These are phyloP conservation scores for Starmerella apis DNA, from an alignment of 805 yeast species.

Conservation along the genomic window DNA sequence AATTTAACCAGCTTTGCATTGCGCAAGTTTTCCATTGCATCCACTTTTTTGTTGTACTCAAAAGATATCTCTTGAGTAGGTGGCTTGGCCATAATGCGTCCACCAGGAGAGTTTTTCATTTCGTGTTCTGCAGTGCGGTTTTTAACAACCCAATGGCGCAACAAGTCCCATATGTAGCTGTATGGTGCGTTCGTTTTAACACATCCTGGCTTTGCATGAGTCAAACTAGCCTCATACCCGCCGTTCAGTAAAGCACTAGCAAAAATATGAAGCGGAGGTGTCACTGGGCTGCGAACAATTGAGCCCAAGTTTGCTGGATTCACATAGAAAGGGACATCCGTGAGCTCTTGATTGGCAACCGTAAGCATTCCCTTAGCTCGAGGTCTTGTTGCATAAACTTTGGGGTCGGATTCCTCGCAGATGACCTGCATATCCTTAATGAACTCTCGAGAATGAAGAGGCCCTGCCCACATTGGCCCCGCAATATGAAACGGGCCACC, in stretches of 20 bases:
- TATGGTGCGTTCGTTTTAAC: constrained; percentile 87
- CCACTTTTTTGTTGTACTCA: constrained; percentile 47
- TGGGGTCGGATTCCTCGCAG: constrained; percentile 41
- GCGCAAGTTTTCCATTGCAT: constrained; percentile 49
- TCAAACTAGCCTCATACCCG: constrained; percentile 71
- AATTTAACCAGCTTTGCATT: constrained; percentile 72
- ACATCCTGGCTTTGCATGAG: constrained; percentile 80
- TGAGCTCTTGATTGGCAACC: constrained; percentile 62
- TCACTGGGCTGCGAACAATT: constrained; percentile 60
- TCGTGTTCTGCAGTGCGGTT: constrained; percentile 34
- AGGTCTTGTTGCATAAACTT: constrained; percentile 63
- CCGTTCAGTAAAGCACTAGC: constrained; percentile 74
- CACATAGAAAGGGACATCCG: constrained; percentile 63
- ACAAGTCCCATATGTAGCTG: constrained; percentile 62
- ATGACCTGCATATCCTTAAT: constrained; percentile 52
- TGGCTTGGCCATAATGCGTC: constrained; percentile 27
- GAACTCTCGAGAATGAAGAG: constrained; percentile 60
- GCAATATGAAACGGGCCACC: constrained; percentile 61
- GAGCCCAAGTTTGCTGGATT: constrained; percentile 68
- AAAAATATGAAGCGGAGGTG: constrained; percentile 64
- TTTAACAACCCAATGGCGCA: constrained; percentile 48
- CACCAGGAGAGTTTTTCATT: constrained; percentile 32
- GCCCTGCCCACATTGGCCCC: constrained; percentile 95
- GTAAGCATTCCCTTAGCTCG: constrained; percentile 90
- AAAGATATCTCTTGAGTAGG: constrained; percentile 39